A percentile compares a stretch with the other conserved stretches of the same genome.
Conservation (phyloP, 495 filamentous ascomycete species). For the Xylaria palmicola region DNA sequence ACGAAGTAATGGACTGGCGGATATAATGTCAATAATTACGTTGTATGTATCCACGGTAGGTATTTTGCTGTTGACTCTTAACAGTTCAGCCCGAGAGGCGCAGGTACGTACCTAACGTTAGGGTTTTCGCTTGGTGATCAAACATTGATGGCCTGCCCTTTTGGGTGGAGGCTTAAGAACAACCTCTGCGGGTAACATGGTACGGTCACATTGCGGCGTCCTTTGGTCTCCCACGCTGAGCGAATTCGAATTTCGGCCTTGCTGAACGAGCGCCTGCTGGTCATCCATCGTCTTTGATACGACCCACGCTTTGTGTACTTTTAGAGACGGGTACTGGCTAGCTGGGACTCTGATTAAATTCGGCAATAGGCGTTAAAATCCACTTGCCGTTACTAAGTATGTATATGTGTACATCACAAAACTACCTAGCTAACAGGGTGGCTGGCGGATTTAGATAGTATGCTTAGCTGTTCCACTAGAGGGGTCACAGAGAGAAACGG, state of each 20-base stretch:
- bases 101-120: conserved; percentile 1
- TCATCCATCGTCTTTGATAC: too few relatives aligned
- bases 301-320: too few relatives aligned
- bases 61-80: neutral
- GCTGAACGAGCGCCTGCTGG: neutral
- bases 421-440: too few relatives aligned
- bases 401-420: neutral
- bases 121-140: conserved; percentile 14
- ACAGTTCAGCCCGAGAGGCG: neutral
- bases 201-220: conserved; percentile 5
- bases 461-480: too few relatives aligned
- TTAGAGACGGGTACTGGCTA: too few relatives aligned
- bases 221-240: conserved; percentile 5
- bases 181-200: neutral
- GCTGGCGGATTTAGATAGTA: too few relatives aligned
- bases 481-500: too few relatives aligned
- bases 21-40: neutral
- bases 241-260: conserved; percentile 4
- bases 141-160: conserved; percentile 12
- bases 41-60: neutral
- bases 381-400: neutral
- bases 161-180: conserved; percentile 3
- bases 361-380: neutral
- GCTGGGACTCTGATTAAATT: too few relatives aligned
- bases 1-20: neutral